Evolutionary conservation across 371 early-diverging fungal genomes (phyloP).

Genomic region (Rhizopus microsporus): DNA sequence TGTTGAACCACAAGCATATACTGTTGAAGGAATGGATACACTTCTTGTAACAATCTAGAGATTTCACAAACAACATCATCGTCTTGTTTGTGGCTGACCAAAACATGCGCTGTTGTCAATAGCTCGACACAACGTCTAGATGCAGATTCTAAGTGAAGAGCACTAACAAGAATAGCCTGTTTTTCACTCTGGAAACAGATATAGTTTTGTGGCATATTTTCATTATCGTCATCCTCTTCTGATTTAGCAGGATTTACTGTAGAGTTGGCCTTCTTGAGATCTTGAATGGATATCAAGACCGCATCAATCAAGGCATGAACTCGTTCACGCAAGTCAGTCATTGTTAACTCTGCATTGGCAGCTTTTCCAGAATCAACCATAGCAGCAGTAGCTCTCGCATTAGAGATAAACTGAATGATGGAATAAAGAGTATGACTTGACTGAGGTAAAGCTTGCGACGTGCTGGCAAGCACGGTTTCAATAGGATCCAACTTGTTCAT

Average conservation of each 20-base stretch:
- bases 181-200: conserved; percentile 38
- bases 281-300: conserved; percentile 45
- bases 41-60: conserved; percentile 43
- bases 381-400: neutral
- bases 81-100: conserved; percentile 6
- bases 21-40: conserved; percentile 69
- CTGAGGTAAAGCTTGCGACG: conserved; percentile 24
- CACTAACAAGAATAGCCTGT: conserved; percentile 29
- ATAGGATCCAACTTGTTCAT: conserved; percentile 17
- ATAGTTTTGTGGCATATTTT: conserved; percentile 58
- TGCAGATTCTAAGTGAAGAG: conserved; percentile 46
- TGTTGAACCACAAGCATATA: conserved; percentile 64
- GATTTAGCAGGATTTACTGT: conserved; percentile 1
- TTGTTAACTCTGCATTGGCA: neutral
- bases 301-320: conserved; percentile 38
- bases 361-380: neutral
- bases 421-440: conserved; percentile 30
- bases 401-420: conserved; percentile 27
- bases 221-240: conserved; percentile 45
- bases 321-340: conserved; percentile 31
- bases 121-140: conserved; percentile 38
- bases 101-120: conserved; percentile 26
- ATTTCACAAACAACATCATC: conserved; percentile 15
- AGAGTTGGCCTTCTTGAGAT: conserved; percentile 36
- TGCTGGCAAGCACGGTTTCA: conserved; percentile 10